These are phyloP conservation scores for Zygosaccharomyces pseudobailii DNA, from an alignment of 1,139 yeast genomes.

Conservation along the genomic window DNA sequence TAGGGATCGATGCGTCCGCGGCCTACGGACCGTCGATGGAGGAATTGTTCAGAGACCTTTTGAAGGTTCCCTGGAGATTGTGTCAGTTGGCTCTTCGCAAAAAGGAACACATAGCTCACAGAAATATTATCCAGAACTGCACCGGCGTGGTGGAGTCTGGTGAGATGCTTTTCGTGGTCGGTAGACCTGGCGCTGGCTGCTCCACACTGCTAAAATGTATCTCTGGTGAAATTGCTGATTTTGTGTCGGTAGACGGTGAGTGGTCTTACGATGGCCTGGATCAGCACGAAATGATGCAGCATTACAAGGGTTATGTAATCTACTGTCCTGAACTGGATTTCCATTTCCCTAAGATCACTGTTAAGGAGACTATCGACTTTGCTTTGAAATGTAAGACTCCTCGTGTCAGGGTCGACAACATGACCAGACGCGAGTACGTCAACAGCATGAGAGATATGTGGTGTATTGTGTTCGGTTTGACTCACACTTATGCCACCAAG, in stretches of 20 bases:
- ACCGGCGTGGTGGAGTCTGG: slow-evolving; percentile 53
- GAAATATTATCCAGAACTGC: slow-evolving; percentile 44
- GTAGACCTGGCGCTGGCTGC: slow-evolving; percentile 68
- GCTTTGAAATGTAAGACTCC: slow-evolving; percentile 62
- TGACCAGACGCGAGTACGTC: slow-evolving; percentile 46
- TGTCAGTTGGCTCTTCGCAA: slow-evolving; percentile 20
- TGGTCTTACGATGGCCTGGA: slow-evolving; percentile 49
- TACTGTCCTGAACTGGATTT: slow-evolving; percentile 60
- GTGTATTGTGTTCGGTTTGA: slow-evolving; percentile 54
- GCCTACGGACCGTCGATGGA: slow-evolving; percentile 48
- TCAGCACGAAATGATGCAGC: slow-evolving; percentile 45
- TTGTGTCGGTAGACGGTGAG: slow-evolving; percentile 41
- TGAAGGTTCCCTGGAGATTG: slow-evolving; percentile 31
- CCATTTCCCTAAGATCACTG: slow-evolving; percentile 62
- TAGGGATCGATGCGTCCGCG: slow-evolving; percentile 50
- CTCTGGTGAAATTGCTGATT: slow-evolving; percentile 47
- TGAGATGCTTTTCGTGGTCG: slow-evolving; percentile 57
- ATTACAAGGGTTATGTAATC: slow-evolving; percentile 48
- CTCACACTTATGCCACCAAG: slow-evolving; percentile 51
- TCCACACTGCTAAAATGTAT: slow-evolving; percentile 52
- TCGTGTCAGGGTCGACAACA: slow-evolving; percentile 45
- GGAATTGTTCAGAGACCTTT: slow-evolving; percentile 38
- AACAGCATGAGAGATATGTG: slow-evolving; percentile 46
- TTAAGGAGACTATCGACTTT: slow-evolving; percentile 56
- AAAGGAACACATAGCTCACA: slow-evolving; percentile 38